These are phyloP conservation scores for Tricharina praecox DNA, from an alignment of 495 filamentous ascomycete genomes.

Conservation along the genomic window DNA sequence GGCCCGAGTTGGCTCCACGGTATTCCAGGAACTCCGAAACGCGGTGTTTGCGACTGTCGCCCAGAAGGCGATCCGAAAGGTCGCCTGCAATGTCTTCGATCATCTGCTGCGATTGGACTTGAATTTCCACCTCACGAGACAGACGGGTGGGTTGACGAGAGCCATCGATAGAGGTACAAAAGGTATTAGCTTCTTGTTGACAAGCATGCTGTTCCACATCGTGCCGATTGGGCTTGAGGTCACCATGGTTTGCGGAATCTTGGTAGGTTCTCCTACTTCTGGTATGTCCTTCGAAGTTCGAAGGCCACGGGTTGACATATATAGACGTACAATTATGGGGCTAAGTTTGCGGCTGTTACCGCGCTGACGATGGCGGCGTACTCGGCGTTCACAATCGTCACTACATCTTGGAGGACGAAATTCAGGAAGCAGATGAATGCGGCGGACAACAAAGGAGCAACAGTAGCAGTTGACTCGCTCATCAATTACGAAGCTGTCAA, in stretches of 20 bases:
- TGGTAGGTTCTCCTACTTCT: slow-evolving; percentile 31
- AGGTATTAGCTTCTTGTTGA: slow-evolving; percentile 89
- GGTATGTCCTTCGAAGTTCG: neutral
- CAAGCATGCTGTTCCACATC: slow-evolving; percentile 97
- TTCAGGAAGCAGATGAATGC: slow-evolving; percentile 89
- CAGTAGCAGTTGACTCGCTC: slow-evolving; percentile 84
- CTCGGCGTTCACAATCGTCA: slow-evolving; percentile 83
- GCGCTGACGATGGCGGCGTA: slow-evolving; percentile 82
- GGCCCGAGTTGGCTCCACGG: slow-evolving; percentile 66
- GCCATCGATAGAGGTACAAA: slow-evolving; percentile 96
- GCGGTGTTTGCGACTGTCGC: slow-evolving; percentile 93
- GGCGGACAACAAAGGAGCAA: slow-evolving; percentile 87
- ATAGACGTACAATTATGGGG: slow-evolving; percentile 85
- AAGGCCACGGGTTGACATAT: slow-evolving; percentile 13
- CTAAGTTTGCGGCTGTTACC: slow-evolving; percentile 81
- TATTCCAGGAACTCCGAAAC: slow-evolving; percentile 85
- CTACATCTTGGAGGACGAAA: slow-evolving; percentile 91
- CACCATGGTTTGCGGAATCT: slow-evolving; percentile 79
- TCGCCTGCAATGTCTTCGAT: slow-evolving; percentile 81
- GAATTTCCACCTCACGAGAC: slow-evolving; percentile 81
- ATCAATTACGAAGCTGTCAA: slow-evolving; percentile 99
- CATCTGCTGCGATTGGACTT: slow-evolving; percentile 79
- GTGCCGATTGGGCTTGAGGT: slow-evolving; percentile 90
- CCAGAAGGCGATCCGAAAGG: slow-evolving; percentile 83
- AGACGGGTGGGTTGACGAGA: slow-evolving; percentile 84